phyloP scores from a whole-genome alignment of 495 filamentous ascomycete species.

The Aspergillus asperescens region DNA sequence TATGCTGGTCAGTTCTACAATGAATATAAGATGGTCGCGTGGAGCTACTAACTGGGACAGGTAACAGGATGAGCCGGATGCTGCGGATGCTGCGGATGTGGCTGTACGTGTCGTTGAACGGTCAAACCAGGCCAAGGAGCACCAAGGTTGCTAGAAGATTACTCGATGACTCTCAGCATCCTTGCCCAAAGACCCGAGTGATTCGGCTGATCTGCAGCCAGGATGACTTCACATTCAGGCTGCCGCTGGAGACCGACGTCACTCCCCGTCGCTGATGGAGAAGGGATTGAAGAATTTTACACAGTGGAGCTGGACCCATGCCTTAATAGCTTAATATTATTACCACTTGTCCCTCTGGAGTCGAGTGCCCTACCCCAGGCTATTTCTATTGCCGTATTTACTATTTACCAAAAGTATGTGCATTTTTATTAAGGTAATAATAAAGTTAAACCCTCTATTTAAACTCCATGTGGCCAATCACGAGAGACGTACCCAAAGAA shows the following conservation, averaged over 20 bases:
- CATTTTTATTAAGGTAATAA: not conserved
- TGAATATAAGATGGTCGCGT: not conserved
- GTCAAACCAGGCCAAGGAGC: too few species aligned
- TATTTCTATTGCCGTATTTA: too few species aligned
- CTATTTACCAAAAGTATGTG: too few species aligned
- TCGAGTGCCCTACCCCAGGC: too few species aligned
- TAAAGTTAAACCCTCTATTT: conserved; percentile 10
- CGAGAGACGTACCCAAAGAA: not conserved
- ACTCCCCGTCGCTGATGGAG: too few species aligned
- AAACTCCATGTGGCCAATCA: conserved; percentile 14
- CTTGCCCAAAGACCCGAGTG: not conserved
- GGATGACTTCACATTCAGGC: not conserved
- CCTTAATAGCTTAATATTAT: not conserved
- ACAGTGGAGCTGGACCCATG: too few species aligned
- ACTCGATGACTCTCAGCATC: not conserved
- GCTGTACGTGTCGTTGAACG: too few species aligned
- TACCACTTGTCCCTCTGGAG: too few species aligned
- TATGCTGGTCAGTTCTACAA: not conserved
- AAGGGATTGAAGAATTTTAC: too few species aligned
- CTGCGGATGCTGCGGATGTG: conserved; percentile 11
- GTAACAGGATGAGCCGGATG: conserved; percentile 5
- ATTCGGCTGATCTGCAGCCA: conserved; percentile 5
- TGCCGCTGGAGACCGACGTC: not conserved
- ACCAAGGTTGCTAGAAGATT: too few species aligned
- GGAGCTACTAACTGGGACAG: not conserved